Conservation (phyloP, 2,329 filamentous ascomycete genomes). For the Xylaria digitata region DNA sequence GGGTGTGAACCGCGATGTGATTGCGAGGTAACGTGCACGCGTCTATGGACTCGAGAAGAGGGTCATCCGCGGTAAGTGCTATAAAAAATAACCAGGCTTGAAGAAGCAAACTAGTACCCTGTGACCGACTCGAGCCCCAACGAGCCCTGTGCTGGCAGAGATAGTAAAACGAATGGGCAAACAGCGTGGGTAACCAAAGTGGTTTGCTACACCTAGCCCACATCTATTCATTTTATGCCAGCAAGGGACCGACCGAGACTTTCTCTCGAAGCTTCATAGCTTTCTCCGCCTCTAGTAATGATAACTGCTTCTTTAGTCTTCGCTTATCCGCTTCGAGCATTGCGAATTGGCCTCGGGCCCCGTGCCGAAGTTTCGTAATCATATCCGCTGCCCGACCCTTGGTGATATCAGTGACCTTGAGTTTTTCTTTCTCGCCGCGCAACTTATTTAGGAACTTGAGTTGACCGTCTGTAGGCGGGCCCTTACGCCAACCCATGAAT, state of each 20-base stretch:
- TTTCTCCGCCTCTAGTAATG: slow-evolving; percentile 54
- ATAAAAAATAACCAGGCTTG: slow-evolving; percentile 3
- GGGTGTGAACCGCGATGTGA: background rate
- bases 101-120: background rate
- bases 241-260: slow-evolving; percentile 67
- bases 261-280: slow-evolving; percentile 59
- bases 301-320: slow-evolving; percentile 55
- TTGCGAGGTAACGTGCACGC: background rate
- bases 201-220: slow-evolving; percentile 22
- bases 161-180: slow-evolving; percentile 8
- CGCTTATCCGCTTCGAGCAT: slow-evolving; percentile 64
- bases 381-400: slow-evolving; percentile 88
- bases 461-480: slow-evolving; percentile 72
- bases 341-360: slow-evolving; percentile 74
- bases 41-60: background rate
- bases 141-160: background rate
- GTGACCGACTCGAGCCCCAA: slow-evolving; percentile 13
- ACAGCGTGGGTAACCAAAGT: slow-evolving; percentile 5
- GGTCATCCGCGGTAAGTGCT: too few relatives aligned
- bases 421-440: slow-evolving; percentile 62
- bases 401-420: slow-evolving; percentile 69
- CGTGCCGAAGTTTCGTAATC: slow-evolving; percentile 92
- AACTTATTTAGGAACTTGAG: slow-evolving; percentile 77
- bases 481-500: slow-evolving; percentile 75
- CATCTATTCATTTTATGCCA: slow-evolving; percentile 38